A percentile compares a stretch with the other conserved stretches of the same genome.
Evolutionary conservation across 768 basidiomycete genomes (phyloP).

Genomic region (Tulasnella sp.): DNA sequence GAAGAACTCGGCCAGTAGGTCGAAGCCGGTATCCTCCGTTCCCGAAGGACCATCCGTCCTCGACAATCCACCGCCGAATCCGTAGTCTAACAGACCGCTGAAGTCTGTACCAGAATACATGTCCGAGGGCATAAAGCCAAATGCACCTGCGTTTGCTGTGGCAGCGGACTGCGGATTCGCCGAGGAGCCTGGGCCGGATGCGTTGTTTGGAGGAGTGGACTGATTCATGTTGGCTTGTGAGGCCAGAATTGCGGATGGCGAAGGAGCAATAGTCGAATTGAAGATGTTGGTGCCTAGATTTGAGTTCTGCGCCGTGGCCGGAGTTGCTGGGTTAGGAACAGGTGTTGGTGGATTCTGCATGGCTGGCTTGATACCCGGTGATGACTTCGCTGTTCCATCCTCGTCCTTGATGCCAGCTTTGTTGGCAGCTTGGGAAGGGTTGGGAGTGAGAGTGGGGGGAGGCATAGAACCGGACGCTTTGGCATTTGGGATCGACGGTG

Average conservation of each 20-base stretch:
- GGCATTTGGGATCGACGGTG: conserved; percentile 15
- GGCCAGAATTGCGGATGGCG: background rate
- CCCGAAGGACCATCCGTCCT: background rate
- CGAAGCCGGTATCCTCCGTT: background rate
- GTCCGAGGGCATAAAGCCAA: background rate
- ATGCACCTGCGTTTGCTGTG: background rate
- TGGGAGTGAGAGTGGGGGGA: conserved; percentile 12
- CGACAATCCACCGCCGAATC: background rate
- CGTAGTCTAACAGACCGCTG: conserved; percentile 15
- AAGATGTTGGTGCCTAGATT: background rate
- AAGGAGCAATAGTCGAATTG: conserved; percentile 3
- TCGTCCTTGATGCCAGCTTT: conserved; percentile 19
- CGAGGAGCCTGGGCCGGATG: conserved; percentile 23
- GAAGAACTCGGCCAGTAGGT: background rate
- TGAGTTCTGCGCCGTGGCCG: background rate
- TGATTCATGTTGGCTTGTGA: conserved; percentile 15
- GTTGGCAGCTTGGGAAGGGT: background rate
- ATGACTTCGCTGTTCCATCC: conserved; percentile 14
- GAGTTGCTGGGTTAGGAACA: conserved; percentile 16
- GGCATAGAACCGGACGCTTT: conserved; percentile 25
- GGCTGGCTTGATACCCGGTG: conserved; percentile 12
- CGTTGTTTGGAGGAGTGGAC: conserved; percentile 3
- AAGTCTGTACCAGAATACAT: background rate
- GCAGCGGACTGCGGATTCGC: background rate
- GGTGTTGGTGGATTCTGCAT: conserved; percentile 1